Percentiles rank a stretch among this genome's conserved stretches.
Conservation (phyloP, 1,139 yeast genomes). For the Torulaspora globosa region DNA sequence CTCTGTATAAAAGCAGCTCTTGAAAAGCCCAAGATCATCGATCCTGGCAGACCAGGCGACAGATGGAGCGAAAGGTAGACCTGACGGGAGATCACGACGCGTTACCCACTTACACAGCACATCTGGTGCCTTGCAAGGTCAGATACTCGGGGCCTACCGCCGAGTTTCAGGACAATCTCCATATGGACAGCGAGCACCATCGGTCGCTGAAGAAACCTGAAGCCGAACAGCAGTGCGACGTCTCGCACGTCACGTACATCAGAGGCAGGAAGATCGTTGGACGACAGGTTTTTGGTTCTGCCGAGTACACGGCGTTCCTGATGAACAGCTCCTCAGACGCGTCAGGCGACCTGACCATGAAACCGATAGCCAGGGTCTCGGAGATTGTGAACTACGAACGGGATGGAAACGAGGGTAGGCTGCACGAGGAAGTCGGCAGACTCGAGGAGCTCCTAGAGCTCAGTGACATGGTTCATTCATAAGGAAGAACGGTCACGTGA, state of each 20-base stretch:
- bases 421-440: conserved; percentile 19
- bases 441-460: conserved; percentile 22
- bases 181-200: conserved; percentile 12
- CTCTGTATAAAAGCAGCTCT: not conserved
- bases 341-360: conserved; percentile 1
- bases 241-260: conserved; percentile 18
- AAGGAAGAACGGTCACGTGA: conserved; percentile 9
- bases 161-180: conserved; percentile 21
- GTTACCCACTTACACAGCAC: conserved; percentile 13
- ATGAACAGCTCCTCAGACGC: conserved; percentile 7
- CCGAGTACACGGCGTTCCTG: conserved; percentile 13
- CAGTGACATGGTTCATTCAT: conserved; percentile 17
- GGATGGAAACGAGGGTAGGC: conserved; percentile 26
- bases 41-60: not conserved
- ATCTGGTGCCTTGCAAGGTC: conserved; percentile 27
- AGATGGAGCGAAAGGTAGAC: not conserved
- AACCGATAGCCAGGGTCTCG: conserved; percentile 4
- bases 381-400: conserved; percentile 24
- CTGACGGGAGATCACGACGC: not conserved
- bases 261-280: conserved; percentile 32
- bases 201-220: conserved; percentile 1
- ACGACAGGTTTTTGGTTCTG: conserved; percentile 13
- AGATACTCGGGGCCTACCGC: conserved; percentile 21
- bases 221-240: not conserved
- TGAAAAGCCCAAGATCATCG: not conserved